Evolutionary conservation across 2,329 filamentous ascomycete genomes (phyloP), one percentile per base, ranked within the genome.

Genomic region (Penicillium sp.): DNA sequence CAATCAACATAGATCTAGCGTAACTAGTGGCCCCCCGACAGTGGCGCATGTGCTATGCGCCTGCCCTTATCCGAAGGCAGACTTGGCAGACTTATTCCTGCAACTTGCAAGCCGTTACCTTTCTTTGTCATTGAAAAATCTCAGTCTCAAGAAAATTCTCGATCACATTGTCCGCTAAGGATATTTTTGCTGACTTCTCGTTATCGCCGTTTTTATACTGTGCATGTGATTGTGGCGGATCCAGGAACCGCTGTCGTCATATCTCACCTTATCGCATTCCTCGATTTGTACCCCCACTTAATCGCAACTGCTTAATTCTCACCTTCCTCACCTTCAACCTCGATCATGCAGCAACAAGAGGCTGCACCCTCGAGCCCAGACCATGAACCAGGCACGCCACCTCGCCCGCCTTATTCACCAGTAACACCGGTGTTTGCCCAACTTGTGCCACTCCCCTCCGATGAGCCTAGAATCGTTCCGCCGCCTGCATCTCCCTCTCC

Each of bases 381-480:
- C 39, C 64, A 62, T 40, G 64, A 62, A 10, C 66, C 65, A 36
- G 64, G 66, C 33, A 73, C 71, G 34, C 71, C 72, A 39, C 70
- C 73, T 44, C 70, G 67, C 31, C 73, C 73, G 19, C 72, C 73
- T 22, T 75, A 75, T 61, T 75, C 73, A 16, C 73, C 73, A 10
- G 72, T 76, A 33, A 76, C 73, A 16, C 73, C 73, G 4, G 72
- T 72, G 25, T 61, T 74, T 45, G 64, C 70, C 25, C 67, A 70
- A 50, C 62, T 70, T 13, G 61, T 63, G 31, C 64, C 64, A 18
- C 56, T 66, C 46, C 49, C 58, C 12, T 58, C 60, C 36, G 58
- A 57, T 35, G 52, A 58, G 36, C 54, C 65, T 41, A 60, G 62
- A 30, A 67, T 71, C 37, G 43, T 67, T 10, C 68, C 68, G 38